A percentile compares a stretch with the other conserved stretches of the same genome.
Conservation (phyloP, 2,329 filamentous ascomycete species). For the Lachnellula occidentalis region DNA sequence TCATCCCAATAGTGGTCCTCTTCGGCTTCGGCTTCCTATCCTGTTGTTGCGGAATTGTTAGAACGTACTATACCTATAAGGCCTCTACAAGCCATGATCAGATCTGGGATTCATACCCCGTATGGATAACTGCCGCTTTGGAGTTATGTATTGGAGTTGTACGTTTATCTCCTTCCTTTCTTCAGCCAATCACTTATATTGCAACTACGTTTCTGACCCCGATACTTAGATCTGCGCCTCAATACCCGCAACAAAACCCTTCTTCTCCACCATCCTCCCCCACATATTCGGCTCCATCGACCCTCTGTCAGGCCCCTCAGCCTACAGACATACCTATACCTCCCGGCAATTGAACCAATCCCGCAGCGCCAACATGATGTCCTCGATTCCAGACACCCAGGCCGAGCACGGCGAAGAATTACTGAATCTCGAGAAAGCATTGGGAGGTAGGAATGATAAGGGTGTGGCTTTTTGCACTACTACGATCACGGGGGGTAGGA, state of each 20-base stretch:
- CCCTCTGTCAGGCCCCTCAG: not conserved
- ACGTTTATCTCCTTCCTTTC: not conserved
- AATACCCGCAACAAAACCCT: conserved; percentile 40
- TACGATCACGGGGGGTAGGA: not conserved
- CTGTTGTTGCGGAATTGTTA: conserved; percentile 34
- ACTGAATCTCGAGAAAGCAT: not conserved
- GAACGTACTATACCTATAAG: conserved; percentile 35
- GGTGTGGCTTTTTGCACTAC: not conserved
- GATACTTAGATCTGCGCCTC: conserved; percentile 38
- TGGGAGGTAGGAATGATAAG: not conserved
- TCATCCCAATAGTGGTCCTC: conserved; percentile 40
- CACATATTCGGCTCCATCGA: conserved; percentile 8
- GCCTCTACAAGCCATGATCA: conserved; percentile 30
- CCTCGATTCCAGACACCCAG: not conserved
- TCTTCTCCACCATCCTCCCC: conserved; percentile 31
- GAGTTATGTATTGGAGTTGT: conserved; percentile 39
- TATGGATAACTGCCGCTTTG: conserved; percentile 34
- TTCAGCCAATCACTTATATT: not conserved
- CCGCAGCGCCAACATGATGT: not conserved
- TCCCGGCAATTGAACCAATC: not conserved
- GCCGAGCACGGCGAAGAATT: not conserved
- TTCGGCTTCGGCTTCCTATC: conserved; percentile 47
- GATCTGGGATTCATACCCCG: conserved; percentile 34
- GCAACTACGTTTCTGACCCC: not conserved
- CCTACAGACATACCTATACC: not conserved